phyloP scores from a whole-genome alignment of 75 land plant species.

The Picea glauca region DNA sequence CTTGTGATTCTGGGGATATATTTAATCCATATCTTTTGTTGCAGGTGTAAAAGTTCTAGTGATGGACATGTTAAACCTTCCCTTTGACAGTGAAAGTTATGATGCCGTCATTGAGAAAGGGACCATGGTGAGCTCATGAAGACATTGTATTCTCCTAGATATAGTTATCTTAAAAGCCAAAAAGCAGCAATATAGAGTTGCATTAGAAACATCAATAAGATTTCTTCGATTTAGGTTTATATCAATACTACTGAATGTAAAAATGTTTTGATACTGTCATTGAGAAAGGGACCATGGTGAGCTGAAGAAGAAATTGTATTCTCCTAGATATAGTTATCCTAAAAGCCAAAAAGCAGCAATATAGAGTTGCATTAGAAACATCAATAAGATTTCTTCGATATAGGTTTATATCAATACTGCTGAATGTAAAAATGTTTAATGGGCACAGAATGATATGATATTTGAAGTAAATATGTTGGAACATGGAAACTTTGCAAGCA shows the following conservation, averaged over 20 bases:
- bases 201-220: background rate
- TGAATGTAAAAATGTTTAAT: background rate
- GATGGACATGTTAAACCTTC: conserved; percentile 84
- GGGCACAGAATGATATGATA: background rate
- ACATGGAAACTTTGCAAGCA: background rate
- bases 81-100: conserved; percentile 60
- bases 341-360: background rate
- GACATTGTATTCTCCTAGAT: background rate
- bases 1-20: too few relatives aligned
- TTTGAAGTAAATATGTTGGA: background rate
- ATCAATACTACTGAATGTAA: background rate
- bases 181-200: background rate
- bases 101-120: conserved; percentile 95
- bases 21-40: background rate
- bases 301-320: background rate
- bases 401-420: background rate
- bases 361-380: background rate
- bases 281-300: conserved; percentile 95
- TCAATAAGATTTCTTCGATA: background rate
- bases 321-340: background rate
- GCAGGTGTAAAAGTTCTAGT: conserved; percentile 62
- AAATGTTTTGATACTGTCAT: conserved; percentile 82
- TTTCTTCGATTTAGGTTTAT: background rate
- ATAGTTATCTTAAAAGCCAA: background rate
- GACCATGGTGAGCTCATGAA: conserved; percentile 58